Conservation (phyloP, 805 yeast species). For the Debaryomyces tyrocola region DNA sequence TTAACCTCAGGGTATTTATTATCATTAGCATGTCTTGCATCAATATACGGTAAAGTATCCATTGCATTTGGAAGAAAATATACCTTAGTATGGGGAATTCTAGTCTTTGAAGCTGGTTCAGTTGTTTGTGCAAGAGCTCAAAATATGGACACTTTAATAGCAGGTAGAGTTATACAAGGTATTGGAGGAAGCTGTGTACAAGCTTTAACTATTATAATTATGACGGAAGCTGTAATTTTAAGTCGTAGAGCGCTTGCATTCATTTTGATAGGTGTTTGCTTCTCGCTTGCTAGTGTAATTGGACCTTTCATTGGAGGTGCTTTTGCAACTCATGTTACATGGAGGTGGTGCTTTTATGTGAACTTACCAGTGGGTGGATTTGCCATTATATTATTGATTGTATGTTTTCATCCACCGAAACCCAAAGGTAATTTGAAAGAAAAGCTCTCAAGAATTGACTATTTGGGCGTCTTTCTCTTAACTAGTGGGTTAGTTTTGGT, state of each 20-base stretch:
- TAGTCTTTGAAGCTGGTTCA: conserved; percentile 63
- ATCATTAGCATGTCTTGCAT: conserved; percentile 52
- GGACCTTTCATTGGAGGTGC: conserved; percentile 74
- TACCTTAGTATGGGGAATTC: conserved; percentile 46
- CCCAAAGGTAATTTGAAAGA: conserved; percentile 38
- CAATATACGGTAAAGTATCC: conserved; percentile 59
- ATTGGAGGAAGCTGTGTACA: conserved; percentile 71
- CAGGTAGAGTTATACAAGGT: conserved; percentile 71
- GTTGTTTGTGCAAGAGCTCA: conserved; percentile 54
- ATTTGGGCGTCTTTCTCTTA: conserved; percentile 46
- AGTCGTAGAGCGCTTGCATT: conserved; percentile 38
- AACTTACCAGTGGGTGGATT: conserved; percentile 67
- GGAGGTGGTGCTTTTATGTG: conserved; percentile 79
- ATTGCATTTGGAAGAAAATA: conserved; percentile 58
- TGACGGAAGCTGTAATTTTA: conserved; percentile 55
- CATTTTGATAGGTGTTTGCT: conserved; percentile 41
- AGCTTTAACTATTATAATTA: conserved; percentile 54
- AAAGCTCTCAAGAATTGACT: conserved; percentile 48
- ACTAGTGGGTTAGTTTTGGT: conserved; percentile 45
- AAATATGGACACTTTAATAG: conserved; percentile 61
- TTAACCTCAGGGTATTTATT: conserved; percentile 54
- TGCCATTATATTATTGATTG: conserved; percentile 36
- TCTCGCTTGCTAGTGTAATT: conserved; percentile 49
- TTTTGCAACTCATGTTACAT: conserved; percentile 54
- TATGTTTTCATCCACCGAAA: conserved; percentile 48